Conservation (phyloP, 176 grass and related monocot species). For the Hsuehochloa calcarea region DNA sequence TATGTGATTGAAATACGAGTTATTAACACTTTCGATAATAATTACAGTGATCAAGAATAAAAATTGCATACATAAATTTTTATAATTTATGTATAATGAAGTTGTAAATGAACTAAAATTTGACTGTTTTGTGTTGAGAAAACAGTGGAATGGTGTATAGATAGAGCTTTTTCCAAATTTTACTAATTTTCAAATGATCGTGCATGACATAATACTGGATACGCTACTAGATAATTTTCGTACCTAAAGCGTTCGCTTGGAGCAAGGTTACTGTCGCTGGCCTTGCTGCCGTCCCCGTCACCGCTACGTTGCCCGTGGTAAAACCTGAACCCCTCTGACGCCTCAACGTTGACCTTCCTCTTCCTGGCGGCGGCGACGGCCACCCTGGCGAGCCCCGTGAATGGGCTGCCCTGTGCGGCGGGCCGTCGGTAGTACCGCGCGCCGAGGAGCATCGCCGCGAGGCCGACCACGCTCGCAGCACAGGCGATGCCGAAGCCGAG, state of each 20-base stretch:
- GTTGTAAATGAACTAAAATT: too few relatives aligned
- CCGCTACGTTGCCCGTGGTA: slow-evolving; percentile 27
- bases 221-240: neutral
- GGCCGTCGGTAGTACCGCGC: slow-evolving; percentile 45
- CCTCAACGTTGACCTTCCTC: slow-evolving; percentile 21
- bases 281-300: neutral
- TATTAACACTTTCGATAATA: too few relatives aligned
- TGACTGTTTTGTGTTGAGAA: too few relatives aligned
- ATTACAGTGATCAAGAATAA: too few relatives aligned
- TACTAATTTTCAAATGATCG: neutral
- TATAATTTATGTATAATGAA: too few relatives aligned
- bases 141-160: too few relatives aligned
- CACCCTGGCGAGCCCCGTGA: slow-evolving; percentile 58
- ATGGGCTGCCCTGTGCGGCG: slow-evolving; percentile 55
- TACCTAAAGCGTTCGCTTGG: slow-evolving; percentile 66
- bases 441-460: slow-evolving; percentile 51
- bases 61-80: too few relatives aligned
- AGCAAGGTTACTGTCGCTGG: neutral
- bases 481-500: slow-evolving; percentile 46
- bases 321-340: slow-evolving; percentile 26
- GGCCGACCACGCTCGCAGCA: slow-evolving; percentile 24
- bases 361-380: slow-evolving; percentile 52
- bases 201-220: neutral
- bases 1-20: too few relatives aligned
- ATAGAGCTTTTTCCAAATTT: too few relatives aligned